These are phyloP conservation scores for Picea sitchensis DNA, from an alignment of 75 land plant species.

Conservation along the genomic window DNA sequence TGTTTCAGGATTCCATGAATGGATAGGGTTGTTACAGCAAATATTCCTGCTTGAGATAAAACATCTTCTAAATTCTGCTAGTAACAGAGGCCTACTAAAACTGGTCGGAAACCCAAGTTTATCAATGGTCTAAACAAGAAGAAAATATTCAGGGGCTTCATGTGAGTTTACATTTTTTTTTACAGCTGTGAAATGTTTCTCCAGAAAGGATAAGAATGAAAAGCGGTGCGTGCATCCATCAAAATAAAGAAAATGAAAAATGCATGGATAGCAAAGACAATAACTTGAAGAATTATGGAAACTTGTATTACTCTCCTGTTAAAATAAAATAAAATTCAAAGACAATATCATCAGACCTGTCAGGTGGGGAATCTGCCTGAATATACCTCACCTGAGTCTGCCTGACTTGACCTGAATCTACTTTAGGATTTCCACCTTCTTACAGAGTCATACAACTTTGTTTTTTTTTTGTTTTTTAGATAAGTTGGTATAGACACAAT, in stretches of 20 bases:
- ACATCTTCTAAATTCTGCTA: not conserved
- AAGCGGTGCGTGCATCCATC: not conserved
- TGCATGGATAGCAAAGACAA: too few species aligned
- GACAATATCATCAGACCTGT: not conserved
- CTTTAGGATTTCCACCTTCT: too few species aligned
- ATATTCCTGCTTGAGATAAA: not conserved
- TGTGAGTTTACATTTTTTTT: not conserved
- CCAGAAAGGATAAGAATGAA: not conserved
- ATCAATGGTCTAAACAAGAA: not conserved
- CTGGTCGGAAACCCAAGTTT: not conserved
- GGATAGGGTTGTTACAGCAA: too few species aligned
- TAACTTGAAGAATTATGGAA: too few species aligned
- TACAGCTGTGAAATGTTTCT: not conserved
- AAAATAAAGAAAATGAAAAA: too few species aligned
- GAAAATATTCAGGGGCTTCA: not conserved
- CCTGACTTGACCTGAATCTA: too few species aligned
- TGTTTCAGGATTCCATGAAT: too few species aligned
- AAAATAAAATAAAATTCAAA: not conserved
- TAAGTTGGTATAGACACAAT: too few species aligned
- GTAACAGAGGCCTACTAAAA: not conserved
- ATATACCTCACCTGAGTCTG: too few species aligned
- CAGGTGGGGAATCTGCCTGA: conserved; percentile 1
- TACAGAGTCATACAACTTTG: too few species aligned
- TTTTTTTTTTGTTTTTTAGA: too few species aligned
- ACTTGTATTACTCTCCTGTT: too few species aligned